These are phyloP conservation scores for Blastomyces parvus DNA, from an alignment of 2,329 filamentous ascomycete species.

Conservation along the genomic window DNA sequence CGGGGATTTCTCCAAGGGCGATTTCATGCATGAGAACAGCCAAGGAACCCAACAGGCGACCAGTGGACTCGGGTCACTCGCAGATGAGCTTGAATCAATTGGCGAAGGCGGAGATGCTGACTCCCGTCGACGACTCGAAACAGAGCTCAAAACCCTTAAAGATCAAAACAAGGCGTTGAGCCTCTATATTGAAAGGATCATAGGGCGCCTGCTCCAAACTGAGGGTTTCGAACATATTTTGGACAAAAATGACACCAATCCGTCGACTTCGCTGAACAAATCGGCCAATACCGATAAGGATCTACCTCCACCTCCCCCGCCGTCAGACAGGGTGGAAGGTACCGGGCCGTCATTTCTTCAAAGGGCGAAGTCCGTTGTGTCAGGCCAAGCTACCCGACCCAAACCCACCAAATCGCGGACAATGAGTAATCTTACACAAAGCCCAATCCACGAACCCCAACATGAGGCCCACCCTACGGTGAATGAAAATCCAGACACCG, in stretches of 20 bases:
- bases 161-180: slow-evolving; percentile 97
- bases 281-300: slow-evolving; percentile 57
- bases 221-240: slow-evolving; percentile 92
- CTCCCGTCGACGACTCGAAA: slow-evolving; percentile 59
- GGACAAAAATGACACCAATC: slow-evolving; percentile 59
- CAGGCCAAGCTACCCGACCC: slow-evolving; percentile 30
- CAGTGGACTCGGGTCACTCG: slow-evolving; percentile 51
- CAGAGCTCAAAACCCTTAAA: slow-evolving; percentile 67
- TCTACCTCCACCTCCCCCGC: slow-evolving; percentile 70
- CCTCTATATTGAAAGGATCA: slow-evolving; percentile 98
- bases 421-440: slow-evolving; percentile 32
- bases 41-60: slow-evolving; percentile 31
- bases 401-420: slow-evolving; percentile 38
- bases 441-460: slow-evolving; percentile 8
- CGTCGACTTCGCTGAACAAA: slow-evolving; percentile 20
- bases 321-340: slow-evolving; percentile 46
- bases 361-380: slow-evolving; percentile 52
- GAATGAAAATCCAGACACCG: slow-evolving; percentile 40
- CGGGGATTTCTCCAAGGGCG: slow-evolving; percentile 76
- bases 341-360: slow-evolving; percentile 44
- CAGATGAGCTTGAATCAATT: slow-evolving; percentile 73
- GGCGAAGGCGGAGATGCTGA: slow-evolving; percentile 51
- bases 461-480: slow-evolving; percentile 23
- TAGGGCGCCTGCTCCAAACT: slow-evolving; percentile 85
- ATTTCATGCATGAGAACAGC: slow-evolving; percentile 57